phyloP scores from a whole-genome alignment of 306 rosid genomes.

The Delonix regia region DNA sequence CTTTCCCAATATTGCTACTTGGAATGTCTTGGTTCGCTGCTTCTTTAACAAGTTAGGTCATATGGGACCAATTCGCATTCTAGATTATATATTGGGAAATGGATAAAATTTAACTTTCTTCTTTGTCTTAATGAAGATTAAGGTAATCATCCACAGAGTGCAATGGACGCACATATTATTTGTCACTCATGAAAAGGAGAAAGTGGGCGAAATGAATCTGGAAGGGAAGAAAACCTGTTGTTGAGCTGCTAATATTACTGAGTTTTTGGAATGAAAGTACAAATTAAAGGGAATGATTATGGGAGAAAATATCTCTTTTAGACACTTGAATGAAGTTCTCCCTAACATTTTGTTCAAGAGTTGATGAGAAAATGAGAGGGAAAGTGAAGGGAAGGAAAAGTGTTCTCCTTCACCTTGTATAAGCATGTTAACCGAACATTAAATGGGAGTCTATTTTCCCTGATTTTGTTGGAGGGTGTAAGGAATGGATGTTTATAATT shows the following conservation, averaged over 20 bases:
- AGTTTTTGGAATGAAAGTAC: not conserved
- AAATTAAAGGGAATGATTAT: not conserved
- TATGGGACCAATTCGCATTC: constrained; percentile 73
- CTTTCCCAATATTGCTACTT: constrained; percentile 67
- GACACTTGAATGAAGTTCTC: not conserved
- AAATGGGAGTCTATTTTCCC: not conserved
- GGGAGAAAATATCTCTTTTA: not conserved
- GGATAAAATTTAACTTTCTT: constrained; percentile 31
- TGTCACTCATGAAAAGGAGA: not conserved
- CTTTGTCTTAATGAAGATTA: not conserved
- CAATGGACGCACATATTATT: constrained; percentile 11
- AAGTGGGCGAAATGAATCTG: constrained; percentile 17
- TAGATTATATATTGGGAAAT: constrained; percentile 64
- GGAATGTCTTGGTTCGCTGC: constrained; percentile 74
- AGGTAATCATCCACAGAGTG: constrained; percentile 23
- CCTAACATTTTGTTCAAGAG: no score
- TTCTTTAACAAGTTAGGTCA: constrained; percentile 78
- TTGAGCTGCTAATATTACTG: not conserved
- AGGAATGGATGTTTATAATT: not conserved
- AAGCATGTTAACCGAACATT: not conserved
- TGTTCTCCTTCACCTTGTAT: not conserved
- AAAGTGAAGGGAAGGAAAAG: not conserved
- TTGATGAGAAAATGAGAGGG: no score
- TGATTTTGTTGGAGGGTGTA: not conserved
- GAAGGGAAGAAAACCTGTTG: not conserved